These are phyloP conservation scores for Cladosporium colombiae DNA, from an alignment of 2,329 filamentous ascomycete genomes.

Conservation along the genomic window DNA sequence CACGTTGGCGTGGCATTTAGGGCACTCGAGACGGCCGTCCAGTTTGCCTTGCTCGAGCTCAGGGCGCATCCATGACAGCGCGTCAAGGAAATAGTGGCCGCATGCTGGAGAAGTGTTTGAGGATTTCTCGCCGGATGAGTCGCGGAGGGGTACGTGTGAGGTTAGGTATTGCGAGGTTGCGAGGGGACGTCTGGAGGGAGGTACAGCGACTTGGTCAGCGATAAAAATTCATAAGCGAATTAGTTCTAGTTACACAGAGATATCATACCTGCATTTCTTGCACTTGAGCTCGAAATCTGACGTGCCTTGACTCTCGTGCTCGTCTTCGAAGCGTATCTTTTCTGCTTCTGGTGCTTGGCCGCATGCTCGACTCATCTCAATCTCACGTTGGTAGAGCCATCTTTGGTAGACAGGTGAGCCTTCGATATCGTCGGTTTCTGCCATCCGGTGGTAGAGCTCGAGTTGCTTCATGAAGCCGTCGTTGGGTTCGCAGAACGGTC, in stretches of 20 bases:
- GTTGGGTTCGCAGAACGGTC: conserved; percentile 85
- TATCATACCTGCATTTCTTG: conserved; percentile 78
- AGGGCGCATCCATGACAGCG: conserved; percentile 90
- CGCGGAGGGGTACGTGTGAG: conserved; percentile 52
- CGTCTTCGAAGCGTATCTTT: conserved; percentile 80
- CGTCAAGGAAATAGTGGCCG: conserved; percentile 87
- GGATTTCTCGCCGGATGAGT: conserved; percentile 25
- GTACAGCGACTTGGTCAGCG: background rate
- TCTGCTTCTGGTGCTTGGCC: conserved; percentile 75
- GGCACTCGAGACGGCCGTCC: conserved; percentile 82
- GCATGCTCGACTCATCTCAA: conserved; percentile 68
- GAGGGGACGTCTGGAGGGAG: conserved; percentile 55
- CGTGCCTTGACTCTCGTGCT: conserved; percentile 46
- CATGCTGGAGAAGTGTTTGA: conserved; percentile 54
- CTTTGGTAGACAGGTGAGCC: conserved; percentile 77
- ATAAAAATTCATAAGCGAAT: too few species aligned
- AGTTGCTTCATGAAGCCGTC: conserved; percentile 88
- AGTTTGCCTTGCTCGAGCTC: conserved; percentile 80
- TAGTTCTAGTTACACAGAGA: background rate
- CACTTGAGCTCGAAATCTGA: conserved; percentile 70
- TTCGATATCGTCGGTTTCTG: conserved; percentile 60
- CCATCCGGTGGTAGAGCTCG: conserved; percentile 81
- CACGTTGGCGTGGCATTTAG: conserved; percentile 79
- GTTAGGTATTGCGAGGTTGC: conserved; percentile 69
- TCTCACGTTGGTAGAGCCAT: conserved; percentile 67